Evolutionary conservation across 192 early-diverging fungal species (phyloP).

Genomic region (Gigaspora rosea): DNA sequence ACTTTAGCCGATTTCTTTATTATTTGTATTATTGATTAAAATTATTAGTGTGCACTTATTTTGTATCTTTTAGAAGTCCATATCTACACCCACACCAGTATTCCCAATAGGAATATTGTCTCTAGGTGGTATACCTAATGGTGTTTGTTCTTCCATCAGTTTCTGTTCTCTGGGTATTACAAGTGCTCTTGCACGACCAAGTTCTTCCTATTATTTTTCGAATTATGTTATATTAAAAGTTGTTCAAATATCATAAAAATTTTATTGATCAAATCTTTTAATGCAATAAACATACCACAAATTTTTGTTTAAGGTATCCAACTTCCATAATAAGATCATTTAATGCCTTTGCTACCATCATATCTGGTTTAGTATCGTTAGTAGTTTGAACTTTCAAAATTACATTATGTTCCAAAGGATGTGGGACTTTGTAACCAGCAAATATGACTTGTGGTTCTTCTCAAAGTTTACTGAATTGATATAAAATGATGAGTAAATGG

Average conservation of each 20-base stretch:
- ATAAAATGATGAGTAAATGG: no score
- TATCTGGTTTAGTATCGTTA: no score
- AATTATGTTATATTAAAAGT: background rate
- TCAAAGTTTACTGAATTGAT: conserved; percentile 68
- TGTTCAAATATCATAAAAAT: background rate
- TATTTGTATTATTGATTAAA: no score
- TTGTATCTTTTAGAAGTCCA: no score
- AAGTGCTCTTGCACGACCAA: conserved; percentile 21
- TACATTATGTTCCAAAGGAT: no score
- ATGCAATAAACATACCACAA: conserved; percentile 57
- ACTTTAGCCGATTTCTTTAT: no score
- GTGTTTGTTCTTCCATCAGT: conserved; percentile 4
- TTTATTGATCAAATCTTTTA: background rate
- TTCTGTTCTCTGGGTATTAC: conserved; percentile 16
- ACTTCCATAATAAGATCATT: conserved; percentile 78
- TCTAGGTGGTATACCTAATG: background rate
- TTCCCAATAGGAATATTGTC: no score
- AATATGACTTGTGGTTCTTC: conserved; percentile 93
- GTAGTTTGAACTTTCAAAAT: no score
- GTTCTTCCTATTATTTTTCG: conserved; percentile 29
- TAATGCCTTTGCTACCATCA: conserved; percentile 77
- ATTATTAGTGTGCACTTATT: no score
- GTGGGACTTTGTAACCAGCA: no score
- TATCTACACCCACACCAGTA: no score
- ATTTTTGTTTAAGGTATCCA: conserved; percentile 76